These are phyloP conservation scores for Amaranthus tricolor DNA, from an alignment of 179 eudicot genomes.

Conservation along the genomic window DNA sequence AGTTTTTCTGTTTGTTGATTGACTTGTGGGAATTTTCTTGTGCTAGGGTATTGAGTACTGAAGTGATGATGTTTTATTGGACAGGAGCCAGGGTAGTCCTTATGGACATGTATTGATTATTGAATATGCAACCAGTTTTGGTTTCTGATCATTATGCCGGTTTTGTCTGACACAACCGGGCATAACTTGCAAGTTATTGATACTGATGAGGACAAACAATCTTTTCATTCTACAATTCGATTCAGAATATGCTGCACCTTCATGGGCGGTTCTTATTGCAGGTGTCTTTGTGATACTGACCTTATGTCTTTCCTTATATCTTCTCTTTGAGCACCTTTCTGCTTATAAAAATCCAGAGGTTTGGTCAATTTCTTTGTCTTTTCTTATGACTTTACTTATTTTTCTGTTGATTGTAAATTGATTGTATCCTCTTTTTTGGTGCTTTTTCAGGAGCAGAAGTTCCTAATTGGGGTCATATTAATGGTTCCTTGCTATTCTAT, in stretches of 20 bases:
- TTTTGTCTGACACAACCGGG: not conserved
- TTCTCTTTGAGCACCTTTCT: slow-evolving; percentile 82
- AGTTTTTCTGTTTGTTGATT: too few species aligned
- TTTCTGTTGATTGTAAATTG: not conserved
- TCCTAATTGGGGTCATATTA: slow-evolving; percentile 83
- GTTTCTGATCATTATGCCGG: slow-evolving; percentile 16
- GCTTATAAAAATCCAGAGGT: slow-evolving; percentile 97
- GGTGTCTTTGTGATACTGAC: slow-evolving; percentile 61
- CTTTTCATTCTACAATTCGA: slow-evolving; percentile 15
- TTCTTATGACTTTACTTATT: not conserved
- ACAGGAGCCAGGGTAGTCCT: not conserved
- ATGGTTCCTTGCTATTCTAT: slow-evolving; percentile 97
- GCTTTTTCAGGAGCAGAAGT: slow-evolving; percentile 83
- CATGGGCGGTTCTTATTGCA: slow-evolving; percentile 77
- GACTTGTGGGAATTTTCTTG: too few species aligned
- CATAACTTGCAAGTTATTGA: not conserved
- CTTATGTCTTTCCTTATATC: slow-evolving; percentile 74
- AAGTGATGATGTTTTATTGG: not conserved
- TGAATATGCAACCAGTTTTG: not conserved
- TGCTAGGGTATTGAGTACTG: too few species aligned
- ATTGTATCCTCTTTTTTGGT: slow-evolving; percentile 14
- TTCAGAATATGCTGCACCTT: slow-evolving; percentile 50
- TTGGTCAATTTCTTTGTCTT: not conserved
- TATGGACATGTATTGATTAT: slow-evolving; percentile 3
- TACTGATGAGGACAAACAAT: slow-evolving; percentile 1